Evolutionary conservation across 208 protist species (phyloP), one percentile per base, ranked within the genome.

Genomic region (Spongospora subterranea): DNA sequence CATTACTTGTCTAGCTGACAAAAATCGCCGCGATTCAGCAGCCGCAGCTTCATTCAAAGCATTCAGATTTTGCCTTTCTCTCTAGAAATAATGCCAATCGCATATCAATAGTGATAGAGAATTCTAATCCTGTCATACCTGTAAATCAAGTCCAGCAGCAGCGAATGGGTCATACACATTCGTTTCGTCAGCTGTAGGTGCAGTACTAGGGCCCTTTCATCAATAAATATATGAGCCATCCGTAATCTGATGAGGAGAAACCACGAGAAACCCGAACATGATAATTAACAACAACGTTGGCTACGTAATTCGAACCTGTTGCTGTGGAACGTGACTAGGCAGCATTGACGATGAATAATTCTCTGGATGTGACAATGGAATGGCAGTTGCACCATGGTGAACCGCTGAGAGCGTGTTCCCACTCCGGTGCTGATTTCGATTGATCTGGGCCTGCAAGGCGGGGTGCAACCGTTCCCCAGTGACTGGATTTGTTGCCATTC

Each of bases 161-260:
- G 40, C 71, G n/a, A 82, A 82, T 43, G 71, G 71, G 40, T 82
- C 71, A 43, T 82, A 82, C 6, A 82, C 71, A 43, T 82, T 82
- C 11, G 40, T 43, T 6, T 82, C 71, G 17, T 82, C 71, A n/a
- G 13, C 71, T 29, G 50, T n/a, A n/a, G n/a, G n/a, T n/a, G 50
- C 24, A 29, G 6, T 24, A 29, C 24, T 24, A 24, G 50, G 50
- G 24, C 50, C 6, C 6, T 29, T 60, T 60, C 24, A 60, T 29
- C 50, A 60, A 60, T 29, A 60, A 60, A 29, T 60, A 60, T 29
- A 6, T 20, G 35, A 20, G 71, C 71, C 71, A 43, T 6, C 71
- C 6, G 6, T 35, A 35, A 43, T 39, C 71, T 35, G 71, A 20
- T 82, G 71, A 20, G 6, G n/a, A n/a, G 6, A 35, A 13, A 6